Percentiles rank a stretch among this genome's conserved stretches.
phyloP scores from a whole-genome alignment of 495 filamentous ascomycete species.

The Penicillium goetzii region DNA sequence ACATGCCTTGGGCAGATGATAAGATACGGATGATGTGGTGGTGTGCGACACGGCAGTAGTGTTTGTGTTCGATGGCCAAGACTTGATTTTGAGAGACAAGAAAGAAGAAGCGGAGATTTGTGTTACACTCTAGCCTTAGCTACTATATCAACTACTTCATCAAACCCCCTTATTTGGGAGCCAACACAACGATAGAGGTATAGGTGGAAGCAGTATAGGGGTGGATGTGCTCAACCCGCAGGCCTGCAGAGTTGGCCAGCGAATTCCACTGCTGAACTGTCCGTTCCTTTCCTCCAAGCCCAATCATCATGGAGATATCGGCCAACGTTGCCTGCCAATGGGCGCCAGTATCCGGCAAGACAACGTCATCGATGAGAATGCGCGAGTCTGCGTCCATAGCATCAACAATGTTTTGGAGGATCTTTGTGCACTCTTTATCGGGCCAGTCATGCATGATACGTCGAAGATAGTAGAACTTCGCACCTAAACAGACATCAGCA shows the following conservation, averaged over 20 bases:
- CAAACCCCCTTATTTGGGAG: constrained; percentile 10
- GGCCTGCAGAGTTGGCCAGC: constrained; percentile 43
- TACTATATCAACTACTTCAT: not conserved
- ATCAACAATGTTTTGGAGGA: constrained; percentile 38
- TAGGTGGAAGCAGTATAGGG: constrained; percentile 32
- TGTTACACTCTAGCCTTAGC: not conserved
- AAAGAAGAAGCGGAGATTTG: not conserved
- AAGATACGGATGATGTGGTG: constrained; percentile 28
- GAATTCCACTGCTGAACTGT: constrained; percentile 44
- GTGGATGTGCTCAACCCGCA: constrained; percentile 48
- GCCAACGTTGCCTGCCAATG: constrained; percentile 34
- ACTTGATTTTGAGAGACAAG: not conserved
- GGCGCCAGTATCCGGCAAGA: constrained; percentile 40
- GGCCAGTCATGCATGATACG: constrained; percentile 47
- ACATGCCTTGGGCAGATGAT: constrained; percentile 16
- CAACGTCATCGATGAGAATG: constrained; percentile 46
- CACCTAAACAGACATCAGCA: constrained; percentile 26
- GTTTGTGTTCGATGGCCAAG: not conserved
- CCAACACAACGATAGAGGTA: constrained; percentile 32
- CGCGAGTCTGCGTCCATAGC: constrained; percentile 42
- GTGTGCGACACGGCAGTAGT: constrained; percentile 22
- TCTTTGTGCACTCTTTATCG: constrained; percentile 31
- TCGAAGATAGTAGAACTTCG: constrained; percentile 50
- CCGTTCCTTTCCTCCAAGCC: constrained; percentile 40
- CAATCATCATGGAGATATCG: constrained; percentile 45